Conservation (phyloP, 345 rosid genomes). For the Brassica rapa region DNA sequence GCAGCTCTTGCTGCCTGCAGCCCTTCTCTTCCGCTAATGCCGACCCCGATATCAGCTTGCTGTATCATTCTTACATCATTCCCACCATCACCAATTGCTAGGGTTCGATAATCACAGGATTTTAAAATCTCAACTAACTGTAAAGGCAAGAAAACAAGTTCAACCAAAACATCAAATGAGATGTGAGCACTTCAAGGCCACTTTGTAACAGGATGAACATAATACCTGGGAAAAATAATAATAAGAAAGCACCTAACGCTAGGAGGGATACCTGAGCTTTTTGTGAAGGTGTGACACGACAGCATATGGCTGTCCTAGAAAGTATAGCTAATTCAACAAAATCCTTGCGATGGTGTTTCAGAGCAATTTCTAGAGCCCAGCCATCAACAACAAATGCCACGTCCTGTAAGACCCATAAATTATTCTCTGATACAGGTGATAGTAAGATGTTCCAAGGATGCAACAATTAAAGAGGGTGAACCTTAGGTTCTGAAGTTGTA, state of each 20-base stretch:
- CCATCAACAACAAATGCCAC: constrained; percentile 98
- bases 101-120: constrained; percentile 92
- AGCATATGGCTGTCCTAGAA: constrained; percentile 97
- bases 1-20: constrained; percentile 99
- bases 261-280: constrained; percentile 78
- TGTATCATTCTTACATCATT: constrained; percentile 99
- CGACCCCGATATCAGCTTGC: constrained; percentile 96
- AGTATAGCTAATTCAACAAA: constrained; percentile 92
- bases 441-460: constrained; percentile 19
- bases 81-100: constrained; percentile 99
- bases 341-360: constrained; percentile 75
- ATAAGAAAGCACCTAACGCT: background rate
- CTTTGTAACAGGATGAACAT: constrained; percentile 1
- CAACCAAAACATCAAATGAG: background rate
- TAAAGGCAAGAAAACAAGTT: constrained; percentile 19
- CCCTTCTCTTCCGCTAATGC: constrained; percentile 99
- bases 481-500: constrained; percentile 94
- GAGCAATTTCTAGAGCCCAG: constrained; percentile 96
- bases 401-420: constrained; percentile 51
- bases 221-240: background rate
- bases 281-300: constrained; percentile 97
- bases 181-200: background rate
- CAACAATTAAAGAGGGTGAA: constrained; percentile 34
- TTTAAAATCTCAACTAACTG: constrained; percentile 93
- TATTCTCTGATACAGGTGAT: background rate